Conservation (phyloP, 768 basidiomycete species). For the Chalciporus chontae region DNA sequence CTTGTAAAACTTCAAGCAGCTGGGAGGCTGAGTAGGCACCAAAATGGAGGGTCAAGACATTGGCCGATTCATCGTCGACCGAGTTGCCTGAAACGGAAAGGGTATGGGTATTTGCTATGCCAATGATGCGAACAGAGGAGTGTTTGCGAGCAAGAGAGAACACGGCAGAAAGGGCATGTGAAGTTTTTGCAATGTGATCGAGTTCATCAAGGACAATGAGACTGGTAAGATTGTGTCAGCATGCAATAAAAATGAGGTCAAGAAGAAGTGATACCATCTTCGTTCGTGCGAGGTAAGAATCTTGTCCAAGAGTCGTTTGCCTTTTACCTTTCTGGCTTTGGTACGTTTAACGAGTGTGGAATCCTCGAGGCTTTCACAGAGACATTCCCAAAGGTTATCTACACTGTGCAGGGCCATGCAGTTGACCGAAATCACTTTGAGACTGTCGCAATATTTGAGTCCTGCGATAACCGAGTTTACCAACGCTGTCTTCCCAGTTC, state of each 20-base stretch:
- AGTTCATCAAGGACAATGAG: constrained; percentile 83
- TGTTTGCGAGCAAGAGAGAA: constrained; percentile 64
- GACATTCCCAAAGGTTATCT: constrained; percentile 67
- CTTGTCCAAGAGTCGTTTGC: constrained; percentile 44
- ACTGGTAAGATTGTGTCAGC: constrained; percentile 35
- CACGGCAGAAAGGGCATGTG: constrained; percentile 55
- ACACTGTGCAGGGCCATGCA: constrained; percentile 75
- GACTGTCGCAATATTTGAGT: constrained; percentile 34
- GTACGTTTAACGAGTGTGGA: constrained; percentile 34
- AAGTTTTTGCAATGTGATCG: constrained; percentile 69
- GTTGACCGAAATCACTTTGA: constrained; percentile 60
- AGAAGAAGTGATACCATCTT: constrained; percentile 47
- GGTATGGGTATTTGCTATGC: constrained; percentile 88
- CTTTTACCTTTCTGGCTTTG: constrained; percentile 42
- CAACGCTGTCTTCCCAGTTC: constrained; percentile 88
- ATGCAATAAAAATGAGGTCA: constrained; percentile 8
- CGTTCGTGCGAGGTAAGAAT: constrained; percentile 40
- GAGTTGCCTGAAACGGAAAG: constrained; percentile 55
- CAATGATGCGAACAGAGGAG: constrained; percentile 63
- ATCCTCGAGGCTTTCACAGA: constrained; percentile 52
- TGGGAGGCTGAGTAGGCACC: constrained; percentile 73
- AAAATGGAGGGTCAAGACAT: constrained; percentile 71
- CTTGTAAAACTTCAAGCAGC: constrained; percentile 63
- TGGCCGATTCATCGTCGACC: constrained; percentile 33
- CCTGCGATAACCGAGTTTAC: constrained; percentile 61